A percentile compares a stretch with the other conserved stretches of the same genome.
Conservation (phyloP, 257 asterid genomes). For the Solanum appendiculatum region DNA sequence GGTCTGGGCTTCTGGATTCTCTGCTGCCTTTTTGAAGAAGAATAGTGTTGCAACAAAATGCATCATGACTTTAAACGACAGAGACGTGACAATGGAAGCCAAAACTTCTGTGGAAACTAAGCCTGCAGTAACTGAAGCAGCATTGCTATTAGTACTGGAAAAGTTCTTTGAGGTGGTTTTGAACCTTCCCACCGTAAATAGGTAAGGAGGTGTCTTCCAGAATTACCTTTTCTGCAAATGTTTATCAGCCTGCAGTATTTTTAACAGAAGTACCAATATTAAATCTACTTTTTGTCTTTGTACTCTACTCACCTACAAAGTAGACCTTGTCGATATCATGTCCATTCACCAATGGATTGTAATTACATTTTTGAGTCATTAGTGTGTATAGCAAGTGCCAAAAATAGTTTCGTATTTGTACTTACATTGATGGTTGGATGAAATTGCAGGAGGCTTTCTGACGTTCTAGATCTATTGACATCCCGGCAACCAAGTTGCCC, state of each 20-base stretch:
- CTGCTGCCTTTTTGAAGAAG: conserved; percentile 89
- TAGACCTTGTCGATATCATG: neutral
- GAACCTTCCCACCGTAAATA: conserved; percentile 65
- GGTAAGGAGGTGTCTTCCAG: conserved; percentile 25
- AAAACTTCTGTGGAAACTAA: conserved; percentile 48
- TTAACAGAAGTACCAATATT: neutral
- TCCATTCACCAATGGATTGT: neutral
- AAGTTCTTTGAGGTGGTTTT: conserved; percentile 72
- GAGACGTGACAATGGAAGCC: conserved; percentile 21
- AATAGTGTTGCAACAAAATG: conserved; percentile 71
- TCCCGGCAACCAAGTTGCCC: conserved; percentile 86
- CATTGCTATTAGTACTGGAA: conserved; percentile 52
- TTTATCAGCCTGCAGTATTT: neutral
- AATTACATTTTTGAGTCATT: neutral
- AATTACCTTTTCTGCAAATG: neutral
- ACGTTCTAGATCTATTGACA: conserved; percentile 48
- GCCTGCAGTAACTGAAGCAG: conserved; percentile 61
- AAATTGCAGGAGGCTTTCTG: conserved; percentile 69
- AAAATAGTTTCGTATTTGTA: neutral
- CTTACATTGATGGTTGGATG: neutral
- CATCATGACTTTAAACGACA: conserved; percentile 7
- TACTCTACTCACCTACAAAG: neutral
- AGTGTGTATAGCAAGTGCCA: neutral
- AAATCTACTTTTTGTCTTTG: neutral
- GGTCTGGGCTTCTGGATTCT: conserved; percentile 95